A percentile compares a stretch with the other conserved stretches of the same genome.
Conservation (phyloP, 345 rosid genomes). For the Orychophragmus violaceus region DNA sequence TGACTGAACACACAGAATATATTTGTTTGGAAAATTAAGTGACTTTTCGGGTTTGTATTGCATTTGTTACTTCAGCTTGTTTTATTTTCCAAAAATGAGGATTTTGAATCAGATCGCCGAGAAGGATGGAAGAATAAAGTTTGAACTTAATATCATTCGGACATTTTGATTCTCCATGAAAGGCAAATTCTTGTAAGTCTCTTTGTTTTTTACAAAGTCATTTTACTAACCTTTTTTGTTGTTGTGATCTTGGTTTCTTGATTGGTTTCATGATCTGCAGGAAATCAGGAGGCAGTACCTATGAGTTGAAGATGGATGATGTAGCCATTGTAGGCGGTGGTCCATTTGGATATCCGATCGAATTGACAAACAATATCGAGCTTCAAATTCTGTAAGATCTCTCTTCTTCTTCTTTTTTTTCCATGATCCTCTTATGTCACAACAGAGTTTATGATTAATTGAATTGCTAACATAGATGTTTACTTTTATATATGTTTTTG, state of each 20-base stretch:
- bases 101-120: slow-evolving; percentile 43
- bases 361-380: slow-evolving; percentile 51
- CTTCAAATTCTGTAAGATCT: slow-evolving; percentile 60
- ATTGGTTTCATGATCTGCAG: slow-evolving; percentile 32
- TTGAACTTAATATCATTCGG: slow-evolving; percentile 53
- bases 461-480: not conserved
- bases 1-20: not conserved
- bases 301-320: slow-evolving; percentile 62
- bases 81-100: not conserved
- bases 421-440: not conserved
- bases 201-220: not conserved
- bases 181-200: slow-evolving; percentile 59
- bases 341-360: slow-evolving; percentile 61
- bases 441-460: not conserved
- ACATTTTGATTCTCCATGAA: slow-evolving; percentile 80
- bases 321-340: slow-evolving; percentile 78
- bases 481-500: no score
- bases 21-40: not conserved
- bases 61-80: not conserved
- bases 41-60: not conserved
- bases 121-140: slow-evolving; percentile 57
- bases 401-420: not conserved
- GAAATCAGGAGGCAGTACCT: slow-evolving; percentile 39
- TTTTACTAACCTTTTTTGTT: not conserved
- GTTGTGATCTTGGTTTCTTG: slow-evolving; percentile 2